Evolutionary conservation across 2,329 filamentous ascomycete species (phyloP).

Genomic region (Zopfia rhizophila): DNA sequence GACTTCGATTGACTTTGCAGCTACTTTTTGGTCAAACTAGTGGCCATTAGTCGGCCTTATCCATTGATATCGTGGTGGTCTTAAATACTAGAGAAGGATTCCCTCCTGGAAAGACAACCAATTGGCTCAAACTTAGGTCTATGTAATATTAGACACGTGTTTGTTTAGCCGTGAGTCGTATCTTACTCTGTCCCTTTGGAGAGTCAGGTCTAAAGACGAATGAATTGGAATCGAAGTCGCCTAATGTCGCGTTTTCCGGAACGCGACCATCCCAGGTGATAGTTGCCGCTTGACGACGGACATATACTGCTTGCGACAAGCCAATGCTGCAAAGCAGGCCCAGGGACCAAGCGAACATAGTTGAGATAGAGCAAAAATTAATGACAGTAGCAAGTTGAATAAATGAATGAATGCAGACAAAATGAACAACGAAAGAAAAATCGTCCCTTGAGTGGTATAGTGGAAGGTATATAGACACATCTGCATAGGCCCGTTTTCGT

Average conservation of each 20-base stretch:
- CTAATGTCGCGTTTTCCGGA: conserved; percentile 6
- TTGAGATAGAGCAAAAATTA: no score
- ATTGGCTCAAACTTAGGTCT: conserved; percentile 23
- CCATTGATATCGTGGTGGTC: not conserved
- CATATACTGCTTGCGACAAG: no score
- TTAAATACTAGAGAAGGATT: conserved; percentile 12
- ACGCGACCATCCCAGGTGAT: conserved; percentile 27
- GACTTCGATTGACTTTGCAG: conserved; percentile 23
- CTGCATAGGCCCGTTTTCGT: no score
- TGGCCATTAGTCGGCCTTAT: not conserved
- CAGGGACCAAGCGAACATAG: no score
- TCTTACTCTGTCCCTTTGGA: conserved; percentile 23
- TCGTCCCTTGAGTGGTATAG: no score
- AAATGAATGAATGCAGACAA: no score
- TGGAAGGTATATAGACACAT: no score
- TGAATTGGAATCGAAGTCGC: conserved; percentile 21
- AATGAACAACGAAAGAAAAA: no score
- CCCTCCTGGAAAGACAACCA: conserved; percentile 13
- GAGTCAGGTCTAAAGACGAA: conserved; percentile 21
- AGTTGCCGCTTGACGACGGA: no score
- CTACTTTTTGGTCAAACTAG: conserved; percentile 19
- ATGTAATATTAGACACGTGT: not conserved
- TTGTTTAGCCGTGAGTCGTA: conserved; percentile 1
- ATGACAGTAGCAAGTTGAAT: no score
- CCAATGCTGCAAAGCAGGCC: no score